Evolutionary conservation across 2,329 filamentous ascomycete genomes (phyloP).

Genomic region (Fusarium illudens): DNA sequence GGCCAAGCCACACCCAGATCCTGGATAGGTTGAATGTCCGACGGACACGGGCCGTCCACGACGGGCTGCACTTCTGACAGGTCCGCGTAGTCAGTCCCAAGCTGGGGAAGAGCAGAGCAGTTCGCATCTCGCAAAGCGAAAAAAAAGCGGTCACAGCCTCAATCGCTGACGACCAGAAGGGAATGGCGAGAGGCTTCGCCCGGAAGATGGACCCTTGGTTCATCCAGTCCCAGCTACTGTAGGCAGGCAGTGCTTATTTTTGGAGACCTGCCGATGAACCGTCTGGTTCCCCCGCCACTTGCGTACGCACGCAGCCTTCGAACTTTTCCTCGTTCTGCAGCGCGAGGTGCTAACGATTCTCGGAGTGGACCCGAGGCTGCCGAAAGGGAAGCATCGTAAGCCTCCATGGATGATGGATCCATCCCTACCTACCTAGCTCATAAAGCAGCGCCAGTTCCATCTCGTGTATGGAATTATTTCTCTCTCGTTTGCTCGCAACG

Average conservation of each 20-base stretch:
- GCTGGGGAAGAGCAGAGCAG: constrained; percentile 4
- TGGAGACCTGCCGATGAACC: constrained; percentile 9
- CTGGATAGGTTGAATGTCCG: background rate
- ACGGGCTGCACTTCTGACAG: background rate
- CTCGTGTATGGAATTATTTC: too few relatives aligned
- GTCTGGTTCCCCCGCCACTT: constrained; percentile 26
- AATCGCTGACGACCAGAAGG: constrained; percentile 30
- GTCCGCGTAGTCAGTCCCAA: constrained; percentile 5
- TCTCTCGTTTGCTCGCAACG: background rate
- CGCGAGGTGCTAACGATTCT: constrained; percentile 11
- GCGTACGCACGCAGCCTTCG: constrained; percentile 21
- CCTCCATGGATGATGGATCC: constrained; percentile 7
- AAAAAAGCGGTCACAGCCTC: constrained; percentile 21
- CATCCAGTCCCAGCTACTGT: background rate
- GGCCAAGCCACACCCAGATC: constrained; percentile 19
- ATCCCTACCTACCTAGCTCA: background rate
- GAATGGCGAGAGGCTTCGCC: constrained; percentile 2
- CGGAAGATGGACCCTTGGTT: background rate
- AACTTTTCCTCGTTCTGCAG: background rate
- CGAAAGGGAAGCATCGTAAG: constrained; percentile 17
- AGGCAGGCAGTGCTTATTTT: constrained; percentile 29
- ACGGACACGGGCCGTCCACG: constrained; percentile 1
- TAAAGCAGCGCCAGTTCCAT: background rate
- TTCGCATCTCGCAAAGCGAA: constrained; percentile 7
- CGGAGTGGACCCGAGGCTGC: constrained; percentile 30